Percentiles rank a stretch among this genome's conserved stretches.
Evolutionary conservation across 2,329 filamentous ascomycete genomes (phyloP).

Genomic region (Grosmannia clavigera): DNA sequence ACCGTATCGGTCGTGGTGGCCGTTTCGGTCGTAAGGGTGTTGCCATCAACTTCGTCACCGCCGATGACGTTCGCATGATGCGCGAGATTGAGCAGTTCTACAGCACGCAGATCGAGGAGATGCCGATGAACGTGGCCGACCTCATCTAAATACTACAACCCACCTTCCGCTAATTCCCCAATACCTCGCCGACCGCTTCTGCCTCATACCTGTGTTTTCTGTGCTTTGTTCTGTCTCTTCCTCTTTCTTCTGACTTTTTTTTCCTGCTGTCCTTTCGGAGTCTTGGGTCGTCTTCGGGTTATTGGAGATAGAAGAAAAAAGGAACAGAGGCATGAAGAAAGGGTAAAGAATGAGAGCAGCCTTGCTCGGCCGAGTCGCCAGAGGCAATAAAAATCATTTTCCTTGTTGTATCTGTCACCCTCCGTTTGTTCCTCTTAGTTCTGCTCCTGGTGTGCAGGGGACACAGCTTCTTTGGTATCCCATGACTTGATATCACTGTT

Average conservation of each 20-base stretch:
- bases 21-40: constrained; percentile 99
- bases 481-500: not conserved
- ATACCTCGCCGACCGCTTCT: not conserved
- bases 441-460: not conserved
- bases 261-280: constrained; percentile 5
- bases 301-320: constrained; percentile 7
- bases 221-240: not conserved
- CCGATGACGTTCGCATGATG: constrained; percentile 99
- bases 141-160: constrained; percentile 44
- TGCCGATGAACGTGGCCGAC: constrained; percentile 89
- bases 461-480: not conserved
- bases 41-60: constrained; percentile 99
- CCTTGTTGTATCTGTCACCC: not conserved
- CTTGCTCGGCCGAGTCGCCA: not conserved
- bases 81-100: constrained; percentile 99
- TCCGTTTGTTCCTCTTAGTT: not conserved
- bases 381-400: constrained; percentile 1
- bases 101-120: constrained; percentile 99
- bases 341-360: not conserved
- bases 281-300: constrained; percentile 7
- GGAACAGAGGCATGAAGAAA: constrained; percentile 1
- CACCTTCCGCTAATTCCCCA: not conserved
- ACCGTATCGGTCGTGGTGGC: constrained; percentile 98
- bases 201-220: not conserved
- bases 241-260: not conserved